Evolutionary conservation across 805 yeast genomes (phyloP).

Genomic region (Sporopachydermia lactativora): DNA sequence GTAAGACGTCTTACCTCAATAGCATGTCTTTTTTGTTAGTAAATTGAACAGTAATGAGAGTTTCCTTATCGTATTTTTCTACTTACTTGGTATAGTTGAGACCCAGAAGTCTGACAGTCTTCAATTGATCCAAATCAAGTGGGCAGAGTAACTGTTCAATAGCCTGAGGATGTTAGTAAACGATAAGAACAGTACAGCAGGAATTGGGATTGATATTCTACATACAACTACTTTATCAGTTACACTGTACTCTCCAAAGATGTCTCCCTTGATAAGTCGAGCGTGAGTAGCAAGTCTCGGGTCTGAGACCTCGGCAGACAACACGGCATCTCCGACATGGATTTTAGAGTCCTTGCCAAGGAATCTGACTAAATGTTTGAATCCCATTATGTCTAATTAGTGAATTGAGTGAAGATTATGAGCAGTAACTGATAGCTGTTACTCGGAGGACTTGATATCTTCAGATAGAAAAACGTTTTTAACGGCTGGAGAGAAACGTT

Average conservation of each 20-base stretch:
- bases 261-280: conserved; percentile 30
- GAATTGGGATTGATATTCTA: background rate
- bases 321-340: conserved; percentile 35
- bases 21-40: conserved; percentile 9
- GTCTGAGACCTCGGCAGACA: conserved; percentile 21
- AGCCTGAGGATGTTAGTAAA: conserved; percentile 6
- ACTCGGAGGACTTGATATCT: too few relatives aligned
- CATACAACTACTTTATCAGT: conserved; percentile 21
- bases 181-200: background rate
- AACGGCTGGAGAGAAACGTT: too few relatives aligned
- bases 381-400: conserved; percentile 8
- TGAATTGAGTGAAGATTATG: too few relatives aligned
- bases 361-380: conserved; percentile 25
- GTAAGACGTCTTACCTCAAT: conserved; percentile 9
- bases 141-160: conserved; percentile 28
- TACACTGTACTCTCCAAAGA: conserved; percentile 24
- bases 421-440: too few relatives aligned
- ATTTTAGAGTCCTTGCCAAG: conserved; percentile 28
- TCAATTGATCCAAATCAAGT: conserved; percentile 21
- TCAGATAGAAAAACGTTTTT: too few relatives aligned
- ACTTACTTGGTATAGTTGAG: conserved; percentile 34
- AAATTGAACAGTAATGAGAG: background rate
- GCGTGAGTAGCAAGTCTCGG: conserved; percentile 27
- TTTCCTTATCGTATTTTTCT: conserved; percentile 2
- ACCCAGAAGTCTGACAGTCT: conserved; percentile 33